Evolutionary conservation across 1,139 yeast species (phyloP).

Genomic region (Yamadazyma songkhlaensis): DNA sequence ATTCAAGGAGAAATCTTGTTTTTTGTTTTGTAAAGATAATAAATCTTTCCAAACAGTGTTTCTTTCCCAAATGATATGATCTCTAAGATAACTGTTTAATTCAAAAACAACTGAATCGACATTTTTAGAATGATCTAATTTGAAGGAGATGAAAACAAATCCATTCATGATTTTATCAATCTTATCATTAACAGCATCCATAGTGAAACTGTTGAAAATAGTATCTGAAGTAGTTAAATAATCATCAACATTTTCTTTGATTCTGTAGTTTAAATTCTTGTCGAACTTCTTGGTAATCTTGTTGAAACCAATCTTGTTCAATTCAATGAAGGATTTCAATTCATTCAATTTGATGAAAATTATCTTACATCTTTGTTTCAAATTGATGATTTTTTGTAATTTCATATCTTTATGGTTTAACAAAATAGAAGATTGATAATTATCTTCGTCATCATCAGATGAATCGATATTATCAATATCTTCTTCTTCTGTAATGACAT

Average conservation of each 20-base stretch:
- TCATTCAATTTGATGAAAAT: slow-evolving; percentile 79
- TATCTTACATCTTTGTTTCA: slow-evolving; percentile 64
- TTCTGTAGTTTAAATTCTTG: slow-evolving; percentile 64
- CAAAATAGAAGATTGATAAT: slow-evolving; percentile 38
- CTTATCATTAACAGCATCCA: slow-evolving; percentile 40
- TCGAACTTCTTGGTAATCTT: slow-evolving; percentile 90
- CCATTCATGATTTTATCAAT: slow-evolving; percentile 47
- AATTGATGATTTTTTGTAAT: slow-evolving; percentile 58
- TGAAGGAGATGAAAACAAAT: slow-evolving; percentile 45
- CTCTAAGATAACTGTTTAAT: slow-evolving; percentile 74
- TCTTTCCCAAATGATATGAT: slow-evolving; percentile 94
- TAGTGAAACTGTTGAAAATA: slow-evolving; percentile 45
- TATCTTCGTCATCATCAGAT: slow-evolving; percentile 35
- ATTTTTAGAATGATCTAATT: slow-evolving; percentile 26
- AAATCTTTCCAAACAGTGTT: slow-evolving; percentile 97
- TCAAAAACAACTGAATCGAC: slow-evolving; percentile 60
- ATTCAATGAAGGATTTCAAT: slow-evolving; percentile 73
- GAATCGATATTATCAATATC: slow-evolving; percentile 38
- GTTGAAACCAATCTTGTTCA: slow-evolving; percentile 83
- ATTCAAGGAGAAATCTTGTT: slow-evolving; percentile 22
- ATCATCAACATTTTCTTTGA: slow-evolving; percentile 52
- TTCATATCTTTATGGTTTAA: slow-evolving; percentile 45
- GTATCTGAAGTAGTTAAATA: slow-evolving; percentile 42
- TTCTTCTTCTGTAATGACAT: slow-evolving; percentile 14
- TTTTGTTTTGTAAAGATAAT: slow-evolving; percentile 77